Conservation (phyloP, 305 asterid species). For the Plantago lanceolata region DNA sequence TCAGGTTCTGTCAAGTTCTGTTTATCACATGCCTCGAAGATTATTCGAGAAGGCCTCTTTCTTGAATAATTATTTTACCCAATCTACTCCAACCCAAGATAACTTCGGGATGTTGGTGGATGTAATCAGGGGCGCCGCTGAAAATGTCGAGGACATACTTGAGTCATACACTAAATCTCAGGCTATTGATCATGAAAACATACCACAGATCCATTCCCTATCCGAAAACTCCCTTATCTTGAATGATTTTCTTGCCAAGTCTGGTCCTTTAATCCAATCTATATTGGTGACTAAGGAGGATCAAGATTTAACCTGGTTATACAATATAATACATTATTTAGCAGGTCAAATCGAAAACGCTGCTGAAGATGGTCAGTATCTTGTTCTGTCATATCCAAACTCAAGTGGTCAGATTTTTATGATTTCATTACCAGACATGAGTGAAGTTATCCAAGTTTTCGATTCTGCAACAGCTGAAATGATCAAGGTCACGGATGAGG, state of each 20-base stretch:
- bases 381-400: too few relatives aligned
- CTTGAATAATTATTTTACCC: too few relatives aligned
- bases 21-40: too few relatives aligned
- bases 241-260: background rate
- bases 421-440: background rate
- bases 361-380: background rate
- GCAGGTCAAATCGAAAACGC: background rate
- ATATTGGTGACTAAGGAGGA: background rate
- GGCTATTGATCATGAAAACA: background rate
- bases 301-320: too few relatives aligned
- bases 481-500: background rate
- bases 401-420: too few relatives aligned
- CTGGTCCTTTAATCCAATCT: background rate
- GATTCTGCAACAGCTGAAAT: background rate
- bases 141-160: too few relatives aligned
- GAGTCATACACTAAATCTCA: too few relatives aligned
- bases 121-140: too few relatives aligned
- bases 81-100: too few relatives aligned
- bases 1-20: background rate
- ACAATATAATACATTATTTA: too few relatives aligned
- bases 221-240: background rate
- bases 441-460: background rate
- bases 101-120: too few relatives aligned
- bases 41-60: too few relatives aligned
- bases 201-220: background rate